phyloP scores from a whole-genome alignment of 768 basidiomycete species.

The Cantharellus cinnabarinus region DNA sequence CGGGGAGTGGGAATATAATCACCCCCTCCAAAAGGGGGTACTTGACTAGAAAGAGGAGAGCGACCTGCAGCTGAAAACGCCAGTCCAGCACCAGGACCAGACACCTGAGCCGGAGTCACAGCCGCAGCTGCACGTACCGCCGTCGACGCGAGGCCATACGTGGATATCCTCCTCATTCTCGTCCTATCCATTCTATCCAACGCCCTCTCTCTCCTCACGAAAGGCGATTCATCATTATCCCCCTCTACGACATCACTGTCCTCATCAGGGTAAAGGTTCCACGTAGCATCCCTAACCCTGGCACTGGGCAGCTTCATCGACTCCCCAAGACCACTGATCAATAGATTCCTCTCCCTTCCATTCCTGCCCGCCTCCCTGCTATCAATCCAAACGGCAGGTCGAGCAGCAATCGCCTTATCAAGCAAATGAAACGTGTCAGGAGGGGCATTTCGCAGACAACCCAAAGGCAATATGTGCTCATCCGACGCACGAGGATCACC shows the following conservation, averaged over 20 bases:
- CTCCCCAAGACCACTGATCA: not conserved
- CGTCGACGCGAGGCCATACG: not conserved
- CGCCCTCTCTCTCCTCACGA: not conserved
- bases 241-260: not conserved
- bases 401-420: constrained; percentile 9
- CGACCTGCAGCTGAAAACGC: too few relatives aligned
- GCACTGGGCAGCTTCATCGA: not conserved
- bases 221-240: not conserved
- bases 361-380: not conserved
- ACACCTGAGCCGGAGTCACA: too few relatives aligned
- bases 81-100: too few relatives aligned
- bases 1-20: too few relatives aligned
- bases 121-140: too few relatives aligned
- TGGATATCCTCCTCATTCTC: not conserved
- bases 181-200: not conserved
- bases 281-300: not conserved
- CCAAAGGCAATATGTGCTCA: constrained; percentile 11
- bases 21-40: too few relatives aligned
- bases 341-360: not conserved
- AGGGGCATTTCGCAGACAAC: constrained; percentile 11
- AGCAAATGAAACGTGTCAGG: constrained; percentile 10
- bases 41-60: too few relatives aligned
- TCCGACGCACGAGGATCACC: constrained; percentile 10
- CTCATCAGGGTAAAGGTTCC: not conserved
- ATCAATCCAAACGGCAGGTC: constrained; percentile 10